Base-by-base conservation (phyloP, 2,329 filamentous ascomycete genomes). In the Nemania serpens region DNA sequence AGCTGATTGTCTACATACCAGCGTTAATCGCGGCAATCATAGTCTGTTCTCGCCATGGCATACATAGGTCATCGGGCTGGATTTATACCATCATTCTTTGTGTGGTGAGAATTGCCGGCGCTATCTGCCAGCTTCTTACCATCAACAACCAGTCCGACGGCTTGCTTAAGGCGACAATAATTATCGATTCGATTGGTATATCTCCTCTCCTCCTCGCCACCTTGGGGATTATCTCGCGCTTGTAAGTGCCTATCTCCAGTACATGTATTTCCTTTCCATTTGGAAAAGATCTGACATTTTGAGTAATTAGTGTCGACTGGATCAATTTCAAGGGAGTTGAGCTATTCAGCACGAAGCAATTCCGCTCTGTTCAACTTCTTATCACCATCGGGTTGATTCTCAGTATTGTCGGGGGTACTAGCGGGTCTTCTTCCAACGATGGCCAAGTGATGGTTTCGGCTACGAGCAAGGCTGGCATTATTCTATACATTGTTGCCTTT, bases 51-150 rank as follows among this genome's bases (percentile, higher is more conserved):
- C 47, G 47, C 33, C 47, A 50, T 50, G 47, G 47, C 34, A n/a
- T 50, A 50, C 47, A 50, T 39, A 37, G 47, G 34, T 34, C 47
- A 20, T 37, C 47, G 17, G 47, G 47, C 7, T 50, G 47, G 47
- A 20, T 50, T 39, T 50, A 22, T 25, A 50, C 33, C 13, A 4
- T 50, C 47, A 25, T 50, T 50, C 47, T 50, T n/a, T 50, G 47
- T n/a, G 18, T 25, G 9, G 34, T 50, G 12, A 50, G 18, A 50
- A 50, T 50, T 50, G 34, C 47, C 18, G 47, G 47, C 37, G 47
- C 47, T 17, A 25, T 50, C 34, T 50, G 47, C 34, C 47, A 50
- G 34, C 47, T 50, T 50, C 47, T 50, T n/a, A 25, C 47, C 37
- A 39, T n/a, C 33, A 22, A 5, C 33, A 50, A 39, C 18, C 33